Base-by-base conservation (phyloP, 805 yeast species). In the Candida pseudofarinosa region DNA sequence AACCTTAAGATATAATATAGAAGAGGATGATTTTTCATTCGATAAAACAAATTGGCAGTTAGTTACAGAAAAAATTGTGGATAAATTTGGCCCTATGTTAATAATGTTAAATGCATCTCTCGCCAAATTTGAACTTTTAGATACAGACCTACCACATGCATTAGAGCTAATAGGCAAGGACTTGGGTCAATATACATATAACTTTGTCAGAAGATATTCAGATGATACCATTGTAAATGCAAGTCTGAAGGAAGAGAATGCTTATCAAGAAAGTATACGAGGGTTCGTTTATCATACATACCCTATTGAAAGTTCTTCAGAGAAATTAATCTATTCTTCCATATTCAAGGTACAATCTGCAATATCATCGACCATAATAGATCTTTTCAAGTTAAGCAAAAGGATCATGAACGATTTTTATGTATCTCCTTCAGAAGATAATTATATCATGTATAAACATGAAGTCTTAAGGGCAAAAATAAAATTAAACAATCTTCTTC, bases 81-180 rank as follows among this genome's bases (percentile, higher is more conserved):
- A 59, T 20, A 80, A 80, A 52, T 81, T 81, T 55, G 63, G 78
- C 1, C 83, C 85, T 8, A 58, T 72, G 32, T 51, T 81, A 18
- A 48, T 61, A 33, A 52, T 58, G 4, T 45, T 80, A 41, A 74
- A 78, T 42, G 53, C 59, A 12, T 64, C 77, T 0, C 59, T 73
- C 28, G 46, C 38, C 16, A 17, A 36, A 2, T 45, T 39, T 33
- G 45, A 41, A 8, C 35, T 23, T 35, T 17, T 30, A 12, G 19
- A 30, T 8, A 18, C 3, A 16, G 28, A 35, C 10, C 33, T 34
- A 4, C 15, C 26, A 14, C 30, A 59, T 4, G 62, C 72, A 4
- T 59, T 70, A 26, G 45, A 49, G 34, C 13, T 18, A 8, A 53
- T 51, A 3, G 56, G 62, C 6, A 49, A 58, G 16, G 69, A 72